A percentile compares a stretch with the other conserved stretches of the same genome.
These are phyloP conservation scores for Grifola frondosa DNA, from an alignment of 1,284 basidiomycete species.

Conservation along the genomic window DNA sequence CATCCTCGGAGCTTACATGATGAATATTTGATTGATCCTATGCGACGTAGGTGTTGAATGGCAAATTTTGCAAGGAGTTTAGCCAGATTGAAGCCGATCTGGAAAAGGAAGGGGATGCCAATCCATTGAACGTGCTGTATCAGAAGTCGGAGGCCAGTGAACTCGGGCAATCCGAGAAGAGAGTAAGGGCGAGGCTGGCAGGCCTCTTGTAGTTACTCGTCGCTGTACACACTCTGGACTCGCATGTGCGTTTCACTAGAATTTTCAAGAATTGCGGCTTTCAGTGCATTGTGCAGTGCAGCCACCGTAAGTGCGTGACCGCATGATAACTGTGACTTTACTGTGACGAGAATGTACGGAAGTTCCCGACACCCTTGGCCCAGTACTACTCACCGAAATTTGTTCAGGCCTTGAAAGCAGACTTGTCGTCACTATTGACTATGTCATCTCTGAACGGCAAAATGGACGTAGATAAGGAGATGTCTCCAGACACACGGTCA, in stretches of 20 bases:
- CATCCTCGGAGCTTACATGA: neutral
- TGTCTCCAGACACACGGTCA: constrained; percentile 50
- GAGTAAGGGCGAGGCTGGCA: constrained; percentile 51
- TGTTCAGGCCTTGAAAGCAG: no score
- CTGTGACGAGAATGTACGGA: no score
- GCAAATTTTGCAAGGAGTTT: constrained; percentile 59
- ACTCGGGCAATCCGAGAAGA: constrained; percentile 57
- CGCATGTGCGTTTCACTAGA: constrained; percentile 1
- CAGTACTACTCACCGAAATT: no score
- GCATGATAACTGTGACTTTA: no score
- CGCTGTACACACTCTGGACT: no score
- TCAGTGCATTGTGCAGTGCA: no score
- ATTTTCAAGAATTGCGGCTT: no score
- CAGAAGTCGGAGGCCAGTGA: constrained; percentile 49
- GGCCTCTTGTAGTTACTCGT: constrained; percentile 39
- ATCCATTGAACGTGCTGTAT: constrained; percentile 58
- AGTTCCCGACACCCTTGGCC: no score
- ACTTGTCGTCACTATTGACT: no score
- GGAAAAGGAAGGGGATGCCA: constrained; percentile 56
- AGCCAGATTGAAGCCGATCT: constrained; percentile 55
- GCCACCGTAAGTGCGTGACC: no score
- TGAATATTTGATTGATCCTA: no score
- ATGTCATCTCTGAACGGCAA: constrained; percentile 46
- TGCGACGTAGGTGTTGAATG: constrained; percentile 48
- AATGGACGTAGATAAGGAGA: constrained; percentile 59